These are phyloP conservation scores for Butyriboletus loyo DNA, from an alignment of 768 basidiomycete species.

Conservation along the genomic window DNA sequence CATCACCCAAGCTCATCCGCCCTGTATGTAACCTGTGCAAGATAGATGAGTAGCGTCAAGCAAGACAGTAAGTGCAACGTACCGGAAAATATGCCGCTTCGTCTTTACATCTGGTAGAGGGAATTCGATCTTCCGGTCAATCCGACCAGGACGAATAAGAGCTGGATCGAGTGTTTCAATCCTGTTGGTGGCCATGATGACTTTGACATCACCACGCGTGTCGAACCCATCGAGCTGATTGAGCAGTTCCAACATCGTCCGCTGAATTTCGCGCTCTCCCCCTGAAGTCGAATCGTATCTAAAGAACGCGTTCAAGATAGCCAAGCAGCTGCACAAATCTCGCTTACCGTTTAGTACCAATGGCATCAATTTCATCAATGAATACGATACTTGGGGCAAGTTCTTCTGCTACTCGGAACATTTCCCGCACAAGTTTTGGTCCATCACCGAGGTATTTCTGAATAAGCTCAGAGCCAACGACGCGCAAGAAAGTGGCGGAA, in stretches of 20 bases:
- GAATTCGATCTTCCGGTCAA: slow-evolving; percentile 98
- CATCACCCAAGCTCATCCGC: slow-evolving; percentile 84
- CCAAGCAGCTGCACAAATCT: not conserved
- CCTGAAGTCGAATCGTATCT: slow-evolving; percentile 99
- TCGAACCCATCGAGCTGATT: slow-evolving; percentile 99
- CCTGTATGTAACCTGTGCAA: slow-evolving; percentile 76
- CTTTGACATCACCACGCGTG: slow-evolving; percentile 98
- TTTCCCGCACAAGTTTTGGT: slow-evolving; percentile 94
- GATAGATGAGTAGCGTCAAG: slow-evolving; percentile 5
- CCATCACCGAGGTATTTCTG: slow-evolving; percentile 99
- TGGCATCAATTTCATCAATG: slow-evolving; percentile 98
- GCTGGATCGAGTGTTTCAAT: slow-evolving; percentile 98
- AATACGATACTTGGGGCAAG: slow-evolving; percentile 98
- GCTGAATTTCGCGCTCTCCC: slow-evolving; percentile 98
- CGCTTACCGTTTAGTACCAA: slow-evolving; percentile 94
- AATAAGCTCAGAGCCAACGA: slow-evolving; percentile 96
- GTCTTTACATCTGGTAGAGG: slow-evolving; percentile 98
- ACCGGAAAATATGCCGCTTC: slow-evolving; percentile 98
- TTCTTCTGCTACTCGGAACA: slow-evolving; percentile 97
- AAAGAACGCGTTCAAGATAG: slow-evolving; percentile 1
- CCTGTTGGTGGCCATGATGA: slow-evolving; percentile 99
- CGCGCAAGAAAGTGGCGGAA: slow-evolving; percentile 94
- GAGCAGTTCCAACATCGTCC: slow-evolving; percentile 97
- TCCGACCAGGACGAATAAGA: slow-evolving; percentile 96
- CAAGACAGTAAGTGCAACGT: slow-evolving; percentile 12